Evolutionary conservation across 2,329 filamentous ascomycete genomes (phyloP).

Genomic region (Camillea tinctor): DNA sequence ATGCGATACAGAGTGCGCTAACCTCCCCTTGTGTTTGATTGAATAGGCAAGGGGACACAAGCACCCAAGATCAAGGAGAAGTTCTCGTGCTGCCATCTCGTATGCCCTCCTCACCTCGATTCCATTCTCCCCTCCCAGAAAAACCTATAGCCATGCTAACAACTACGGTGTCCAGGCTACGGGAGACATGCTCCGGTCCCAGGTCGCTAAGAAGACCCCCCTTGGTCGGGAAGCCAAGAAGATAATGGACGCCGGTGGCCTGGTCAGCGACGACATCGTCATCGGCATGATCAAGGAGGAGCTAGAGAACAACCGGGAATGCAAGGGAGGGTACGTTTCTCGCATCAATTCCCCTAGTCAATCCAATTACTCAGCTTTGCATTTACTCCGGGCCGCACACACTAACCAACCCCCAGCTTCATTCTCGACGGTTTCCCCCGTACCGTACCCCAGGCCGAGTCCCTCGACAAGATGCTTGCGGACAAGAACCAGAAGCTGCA

Average conservation of each 20-base stretch:
- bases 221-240: slow-evolving; percentile 97
- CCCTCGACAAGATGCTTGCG: slow-evolving; percentile 87
- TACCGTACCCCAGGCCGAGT: slow-evolving; percentile 91
- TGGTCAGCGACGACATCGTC: slow-evolving; percentile 98
- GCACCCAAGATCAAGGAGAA: slow-evolving; percentile 97
- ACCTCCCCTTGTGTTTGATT: slow-evolving; percentile 8
- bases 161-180: slow-evolving; percentile 65
- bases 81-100: slow-evolving; percentile 95
- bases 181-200: slow-evolving; percentile 97
- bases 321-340: slow-evolving; percentile 83
- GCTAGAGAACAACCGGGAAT: slow-evolving; percentile 90
- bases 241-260: slow-evolving; percentile 98
- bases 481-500: slow-evolving; percentile 80
- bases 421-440: slow-evolving; percentile 98
- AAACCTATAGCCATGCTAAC: slow-evolving; percentile 2
- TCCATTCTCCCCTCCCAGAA: neutral
- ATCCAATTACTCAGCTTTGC: slow-evolving; percentile 16
- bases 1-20: slow-evolving; percentile 13
- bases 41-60: slow-evolving; percentile 93
- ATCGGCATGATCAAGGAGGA: slow-evolving; percentile 99
- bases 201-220: slow-evolving; percentile 95
- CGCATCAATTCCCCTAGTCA: slow-evolving; percentile 12
- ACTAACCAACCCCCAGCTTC: slow-evolving; percentile 61
- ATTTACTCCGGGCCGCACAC: slow-evolving; percentile 16
- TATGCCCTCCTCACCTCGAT: slow-evolving; percentile 47